phyloP scores from a whole-genome alignment of 495 filamentous ascomycete genomes.

The Rusavskia elegans region DNA sequence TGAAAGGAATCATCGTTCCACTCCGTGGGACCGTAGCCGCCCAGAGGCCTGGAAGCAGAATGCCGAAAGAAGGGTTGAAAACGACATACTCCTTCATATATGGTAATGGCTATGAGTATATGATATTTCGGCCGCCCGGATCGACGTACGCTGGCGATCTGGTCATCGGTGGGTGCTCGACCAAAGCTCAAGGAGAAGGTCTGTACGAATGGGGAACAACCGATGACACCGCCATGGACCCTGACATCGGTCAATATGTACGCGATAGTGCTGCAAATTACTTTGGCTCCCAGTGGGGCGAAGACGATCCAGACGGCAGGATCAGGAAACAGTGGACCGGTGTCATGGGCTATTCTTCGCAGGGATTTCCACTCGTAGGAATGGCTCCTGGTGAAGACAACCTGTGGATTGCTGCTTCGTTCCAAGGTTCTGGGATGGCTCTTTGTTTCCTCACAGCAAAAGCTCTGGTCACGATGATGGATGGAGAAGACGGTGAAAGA shows the following conservation, averaged over 20 bases:
- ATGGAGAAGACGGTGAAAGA: not conserved
- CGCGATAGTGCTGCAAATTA: conserved; percentile 27
- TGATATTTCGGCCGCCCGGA: conserved; percentile 40
- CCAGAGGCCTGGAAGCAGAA: conserved; percentile 33
- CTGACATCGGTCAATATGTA: conserved; percentile 36
- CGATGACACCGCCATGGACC: conserved; percentile 42
- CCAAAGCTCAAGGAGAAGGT: conserved; percentile 27
- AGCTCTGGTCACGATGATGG: conserved; percentile 32
- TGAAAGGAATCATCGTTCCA: conserved; percentile 48
- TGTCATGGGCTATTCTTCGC: conserved; percentile 29
- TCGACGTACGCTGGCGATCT: conserved; percentile 37
- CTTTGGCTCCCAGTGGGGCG: conserved; percentile 43
- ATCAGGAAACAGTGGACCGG: conserved; percentile 40
- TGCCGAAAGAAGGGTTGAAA: conserved; percentile 27
- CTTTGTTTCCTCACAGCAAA: conserved; percentile 26
- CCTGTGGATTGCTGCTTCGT: conserved; percentile 33
- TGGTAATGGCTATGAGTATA: conserved; percentile 44
- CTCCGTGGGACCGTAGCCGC: conserved; percentile 52
- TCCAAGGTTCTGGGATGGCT: conserved; percentile 41
- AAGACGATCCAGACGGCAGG: conserved; percentile 37
- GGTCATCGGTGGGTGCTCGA: conserved; percentile 54
- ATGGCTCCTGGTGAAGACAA: conserved; percentile 24
- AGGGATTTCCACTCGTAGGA: conserved; percentile 33
- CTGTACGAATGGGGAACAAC: conserved; percentile 33
- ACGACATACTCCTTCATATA: conserved; percentile 50